phyloP scores from a whole-genome alignment of 805 yeast species.

The Pichia thaimueangensis region DNA sequence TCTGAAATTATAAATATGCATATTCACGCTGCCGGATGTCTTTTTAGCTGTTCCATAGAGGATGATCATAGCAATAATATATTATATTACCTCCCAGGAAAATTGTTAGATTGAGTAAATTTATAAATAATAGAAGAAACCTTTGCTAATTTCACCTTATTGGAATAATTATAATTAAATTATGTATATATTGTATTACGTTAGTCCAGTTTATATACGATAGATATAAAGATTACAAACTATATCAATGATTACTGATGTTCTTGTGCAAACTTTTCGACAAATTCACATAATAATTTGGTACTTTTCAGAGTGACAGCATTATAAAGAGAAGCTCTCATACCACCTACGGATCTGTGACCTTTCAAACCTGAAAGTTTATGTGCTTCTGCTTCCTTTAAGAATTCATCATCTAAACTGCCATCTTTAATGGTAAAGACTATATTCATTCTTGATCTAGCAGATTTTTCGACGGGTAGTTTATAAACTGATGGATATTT shows the following conservation, averaged over 20 bases:
- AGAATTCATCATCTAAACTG: slow-evolving; percentile 56
- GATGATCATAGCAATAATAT: slow-evolving; percentile 60
- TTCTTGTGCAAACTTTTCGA: slow-evolving; percentile 52
- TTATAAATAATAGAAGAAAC: not conserved
- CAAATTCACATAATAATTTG: slow-evolving; percentile 47
- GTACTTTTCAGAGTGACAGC: slow-evolving; percentile 68
- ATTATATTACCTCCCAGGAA: slow-evolving; percentile 45
- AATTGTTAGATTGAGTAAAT: slow-evolving; percentile 3
- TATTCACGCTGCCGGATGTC: slow-evolving; percentile 45
- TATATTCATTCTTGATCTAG: slow-evolving; percentile 86
- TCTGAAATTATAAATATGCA: slow-evolving; percentile 58
- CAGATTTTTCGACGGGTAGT: slow-evolving; percentile 55
- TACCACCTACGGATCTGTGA: slow-evolving; percentile 95
- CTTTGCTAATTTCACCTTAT: too few species aligned
- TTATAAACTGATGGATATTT: slow-evolving; percentile 57
- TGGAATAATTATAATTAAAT: too few species aligned
- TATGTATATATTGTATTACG: too few species aligned
- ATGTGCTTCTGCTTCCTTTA: slow-evolving; percentile 54
- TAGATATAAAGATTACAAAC: too few species aligned
- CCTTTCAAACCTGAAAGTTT: slow-evolving; percentile 82
- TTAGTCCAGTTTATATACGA: too few species aligned
- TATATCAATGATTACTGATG: too few species aligned
- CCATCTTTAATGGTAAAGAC: slow-evolving; percentile 72
- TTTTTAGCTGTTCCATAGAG: slow-evolving; percentile 61
- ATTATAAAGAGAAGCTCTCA: slow-evolving; percentile 88